Base-by-base conservation (phyloP, 306 rosid genomes). In the Arachis hypogaea region DNA sequence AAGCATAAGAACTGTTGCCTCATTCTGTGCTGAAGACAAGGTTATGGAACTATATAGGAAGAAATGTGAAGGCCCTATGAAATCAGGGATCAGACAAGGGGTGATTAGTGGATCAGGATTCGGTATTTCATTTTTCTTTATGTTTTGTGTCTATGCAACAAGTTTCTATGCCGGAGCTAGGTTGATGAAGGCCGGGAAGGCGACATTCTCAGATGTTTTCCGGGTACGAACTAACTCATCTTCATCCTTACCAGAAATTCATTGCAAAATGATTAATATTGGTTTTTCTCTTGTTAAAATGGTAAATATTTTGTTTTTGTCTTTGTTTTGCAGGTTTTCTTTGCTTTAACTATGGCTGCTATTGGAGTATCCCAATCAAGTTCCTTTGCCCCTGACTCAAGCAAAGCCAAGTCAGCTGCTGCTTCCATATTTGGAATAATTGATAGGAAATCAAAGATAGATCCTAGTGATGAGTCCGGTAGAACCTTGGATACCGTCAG, bases 1-100 rank as follows among this genome's bases (percentile, higher is more conserved):
- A 50, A 87, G 98, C 68, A 90, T 93, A 81, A 88, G 98, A 80
- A 93, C 95, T 0, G 93, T 93, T 41, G 87, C 95, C 72, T 93
- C 98, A 38, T 93, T 90, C 70, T 88, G 98, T 72, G 93, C 96
- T 2, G 98, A 93, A 80, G 94, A 85, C 71, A 90, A 88, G 78
- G 98, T 93, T 70, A 88, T 90, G 96, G 95, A 90, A 73, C 78
- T 88, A 9, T 93, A 93, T 66, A 66, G 77, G 60, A 85, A 81
- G 69, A 93, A 90, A 81, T 93, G 98, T 60, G 93, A 90, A 75
- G 96, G 95, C 22, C 98, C 98, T 2, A 81, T 67, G 85, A 72
- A 81, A 66, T 64, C 90, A n/a, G 96, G 98, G 63, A 90, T 87
- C 50, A 66, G 87, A 45, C 85, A 93, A 60, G 96, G 93, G 10